Evolutionary conservation across 2,329 filamentous ascomycete species (phyloP).

Genomic region (Calonectria multiphialidica): DNA sequence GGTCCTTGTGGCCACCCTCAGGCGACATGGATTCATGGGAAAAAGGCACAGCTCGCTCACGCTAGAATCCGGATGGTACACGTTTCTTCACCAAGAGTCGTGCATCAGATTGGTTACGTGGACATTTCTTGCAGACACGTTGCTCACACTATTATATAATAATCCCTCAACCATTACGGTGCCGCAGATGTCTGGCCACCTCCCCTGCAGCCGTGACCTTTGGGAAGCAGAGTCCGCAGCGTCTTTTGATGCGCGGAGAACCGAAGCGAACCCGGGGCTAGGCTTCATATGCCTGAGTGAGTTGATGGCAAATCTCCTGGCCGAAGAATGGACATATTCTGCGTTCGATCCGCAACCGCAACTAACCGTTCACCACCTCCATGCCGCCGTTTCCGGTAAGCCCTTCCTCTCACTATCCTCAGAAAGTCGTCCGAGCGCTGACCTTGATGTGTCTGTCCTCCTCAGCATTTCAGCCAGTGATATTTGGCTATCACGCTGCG

Average conservation of each 20-base stretch:
- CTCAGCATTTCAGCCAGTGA: slow-evolving; percentile 15
- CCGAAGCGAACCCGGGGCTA: fast-evolving
- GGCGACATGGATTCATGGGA: slow-evolving; percentile 9
- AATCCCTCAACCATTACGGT: slow-evolving; percentile 21
- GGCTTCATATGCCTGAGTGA: not conserved
- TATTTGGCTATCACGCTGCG: slow-evolving; percentile 27
- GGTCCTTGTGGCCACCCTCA: slow-evolving; percentile 8
- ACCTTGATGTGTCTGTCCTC: not conserved
- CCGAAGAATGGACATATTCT: slow-evolving; percentile 9
- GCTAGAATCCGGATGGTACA: not conserved
- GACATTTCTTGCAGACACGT: slow-evolving; percentile 25
- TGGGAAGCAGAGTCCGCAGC: slow-evolving; percentile 27
- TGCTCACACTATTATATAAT: slow-evolving; percentile 26
- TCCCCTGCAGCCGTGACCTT: slow-evolving; percentile 22
- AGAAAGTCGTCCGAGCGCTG: not conserved
- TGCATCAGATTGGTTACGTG: slow-evolving; percentile 33
- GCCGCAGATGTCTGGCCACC: slow-evolving; percentile 29
- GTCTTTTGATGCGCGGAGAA: not conserved
- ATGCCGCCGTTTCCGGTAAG: slow-evolving; percentile 1
- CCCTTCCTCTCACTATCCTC: fast-evolving
- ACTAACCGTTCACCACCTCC: slow-evolving; percentile 10
- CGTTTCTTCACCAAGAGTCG: slow-evolving; percentile 24
- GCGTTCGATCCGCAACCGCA: not conserved
- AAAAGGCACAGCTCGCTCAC: not conserved
- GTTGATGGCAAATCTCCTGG: slow-evolving; percentile 15